Evolutionary conservation across 2,329 filamentous ascomycete species (phyloP).

Genomic region (Emmonsiellopsis sp.): DNA sequence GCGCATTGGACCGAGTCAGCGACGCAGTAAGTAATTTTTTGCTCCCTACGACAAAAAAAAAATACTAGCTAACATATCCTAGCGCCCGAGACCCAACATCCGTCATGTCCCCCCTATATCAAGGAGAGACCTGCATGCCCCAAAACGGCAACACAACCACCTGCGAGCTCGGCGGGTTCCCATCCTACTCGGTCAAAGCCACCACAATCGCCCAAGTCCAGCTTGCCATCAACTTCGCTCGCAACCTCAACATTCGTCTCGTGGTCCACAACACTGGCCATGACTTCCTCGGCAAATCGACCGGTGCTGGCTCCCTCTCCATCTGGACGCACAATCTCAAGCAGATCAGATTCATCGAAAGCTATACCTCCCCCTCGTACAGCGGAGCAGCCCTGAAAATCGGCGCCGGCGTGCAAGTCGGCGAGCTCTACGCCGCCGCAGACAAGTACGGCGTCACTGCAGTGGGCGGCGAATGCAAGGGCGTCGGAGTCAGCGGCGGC

Average conservation of each 20-base stretch:
- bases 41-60: not conserved
- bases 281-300: conserved; percentile 43
- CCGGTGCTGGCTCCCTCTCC: conserved; percentile 43
- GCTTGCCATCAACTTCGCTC: conserved; percentile 32
- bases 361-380: conserved; percentile 27
- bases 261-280: conserved; percentile 37
- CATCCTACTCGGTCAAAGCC: conserved; percentile 30
- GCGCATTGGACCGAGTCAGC: conserved; percentile 19
- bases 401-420: conserved; percentile 45
- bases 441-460: conserved; percentile 37
- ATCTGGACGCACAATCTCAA: conserved; percentile 27
- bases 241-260: conserved; percentile 41
- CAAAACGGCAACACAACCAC: conserved; percentile 2
- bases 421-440: conserved; percentile 44
- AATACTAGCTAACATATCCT: not conserved
- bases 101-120: conserved; percentile 17
- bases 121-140: conserved; percentile 19
- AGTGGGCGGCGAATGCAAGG: conserved; percentile 45
- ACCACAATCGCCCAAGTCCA: conserved; percentile 16
- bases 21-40: not conserved
- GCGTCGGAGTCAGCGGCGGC: conserved; percentile 43
- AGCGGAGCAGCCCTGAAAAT: conserved; percentile 45
- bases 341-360: conserved; percentile 15
- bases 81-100: conserved; percentile 17
- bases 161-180: conserved; percentile 8